Evolutionary conservation across 1,284 basidiomycete species (phyloP).

Genomic region (Amylostereum areolatum): DNA sequence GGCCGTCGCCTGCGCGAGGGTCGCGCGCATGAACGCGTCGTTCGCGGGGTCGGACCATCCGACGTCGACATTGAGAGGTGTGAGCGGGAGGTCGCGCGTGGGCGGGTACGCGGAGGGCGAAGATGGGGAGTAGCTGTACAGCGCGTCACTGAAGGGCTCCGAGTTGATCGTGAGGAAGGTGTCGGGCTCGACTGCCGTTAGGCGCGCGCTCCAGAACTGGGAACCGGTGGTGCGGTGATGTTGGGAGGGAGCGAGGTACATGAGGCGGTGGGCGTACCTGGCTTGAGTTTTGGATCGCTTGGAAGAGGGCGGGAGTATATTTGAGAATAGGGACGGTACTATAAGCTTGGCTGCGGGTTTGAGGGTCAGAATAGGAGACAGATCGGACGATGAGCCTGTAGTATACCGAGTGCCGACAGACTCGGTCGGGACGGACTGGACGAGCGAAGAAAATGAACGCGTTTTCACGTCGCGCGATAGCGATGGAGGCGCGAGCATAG

Average conservation of each 20-base stretch:
- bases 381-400: not conserved
- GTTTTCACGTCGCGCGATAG: constrained; percentile 3
- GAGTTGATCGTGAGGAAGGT: constrained; percentile 5
- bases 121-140: constrained; percentile 4
- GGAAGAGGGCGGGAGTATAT: not conserved
- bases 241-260: not conserved
- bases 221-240: not conserved
- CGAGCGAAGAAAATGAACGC: constrained; percentile 3
- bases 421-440: constrained; percentile 1
- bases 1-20: constrained; percentile 1
- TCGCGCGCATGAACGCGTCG: constrained; percentile 1
- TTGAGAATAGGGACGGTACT: not conserved
- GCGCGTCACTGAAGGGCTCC: constrained; percentile 8
- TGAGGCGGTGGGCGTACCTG: not conserved
- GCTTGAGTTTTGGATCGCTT: constrained; percentile 1
- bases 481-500: constrained; percentile 7
- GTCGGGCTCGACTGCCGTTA: not conserved
- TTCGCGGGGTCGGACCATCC: constrained; percentile 2
- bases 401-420: not conserved
- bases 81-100: constrained; percentile 1
- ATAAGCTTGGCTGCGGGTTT: not conserved
- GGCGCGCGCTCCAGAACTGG: constrained; percentile 9
- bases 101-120: constrained; percentile 12
- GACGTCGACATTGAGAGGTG: constrained; percentile 1
- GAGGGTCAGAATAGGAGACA: not conserved